Base-by-base conservation (phyloP, 192 early-diverging fungal genomes). In the Jimgerdemannia lactiflua region DNA sequence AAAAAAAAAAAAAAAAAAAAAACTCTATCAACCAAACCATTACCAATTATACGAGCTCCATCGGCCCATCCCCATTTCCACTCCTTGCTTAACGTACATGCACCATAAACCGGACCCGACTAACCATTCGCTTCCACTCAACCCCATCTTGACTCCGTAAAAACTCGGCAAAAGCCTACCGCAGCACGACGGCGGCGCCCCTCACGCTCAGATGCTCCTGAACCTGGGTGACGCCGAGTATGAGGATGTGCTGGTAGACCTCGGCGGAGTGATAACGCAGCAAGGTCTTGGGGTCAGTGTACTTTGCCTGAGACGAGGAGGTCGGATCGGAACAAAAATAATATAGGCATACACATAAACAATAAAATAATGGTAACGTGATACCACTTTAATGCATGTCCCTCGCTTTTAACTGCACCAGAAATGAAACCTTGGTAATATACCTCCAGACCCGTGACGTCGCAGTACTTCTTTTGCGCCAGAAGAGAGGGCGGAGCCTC, bases 401-500 rank as follows among this genome's bases (percentile, higher is more conserved):
- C 11, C 8, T 69, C 4, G 71, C 41, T 29, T 29, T 29, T 29
- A 29, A 29, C 29, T 29, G 29, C 29, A 29, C 29, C 29, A 29
- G 29, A 29, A 29, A 29, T 29, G 29, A 29, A 29, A 29, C 29
- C 29, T 29, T 29, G 29, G 29, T 0, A 67, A 19, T 66, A 59
- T 83, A 89, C 90, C 83, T 94, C 92, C 63, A 96, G 81, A 19
- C 95, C 95, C 7, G 95, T 96, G 67, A 96, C 89, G 77, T 96
- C 95, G 78, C 95, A 96, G 83, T 96, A 96, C 77, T 95, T 95
- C 83, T 95, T 95, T 77, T 90, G 89, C 11, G 95, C 94, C 43
- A 84, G 69, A 71, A 96, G 81, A 40, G 95, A 95, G 40, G 95
- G 95, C 71, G 93, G 85, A 14, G 93, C 92, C 77, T 96, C 93